Percentiles rank a stretch among this genome's conserved stretches.
These are phyloP conservation scores for Metschnikowia koreensis DNA, from an alignment of 805 yeast genomes.

Conservation along the genomic window DNA sequence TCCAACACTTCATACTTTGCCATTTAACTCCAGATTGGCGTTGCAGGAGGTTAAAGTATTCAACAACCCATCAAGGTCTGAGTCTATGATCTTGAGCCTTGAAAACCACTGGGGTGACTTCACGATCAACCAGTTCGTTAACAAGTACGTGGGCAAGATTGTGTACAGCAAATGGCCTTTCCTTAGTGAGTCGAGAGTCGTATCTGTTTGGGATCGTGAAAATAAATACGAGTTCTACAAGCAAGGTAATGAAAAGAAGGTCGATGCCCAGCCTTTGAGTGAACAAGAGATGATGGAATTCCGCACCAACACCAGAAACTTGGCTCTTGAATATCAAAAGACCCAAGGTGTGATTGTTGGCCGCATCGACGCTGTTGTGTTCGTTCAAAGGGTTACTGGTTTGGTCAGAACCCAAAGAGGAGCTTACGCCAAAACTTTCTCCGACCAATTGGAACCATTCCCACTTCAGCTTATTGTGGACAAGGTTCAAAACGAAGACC, in stretches of 20 bases:
- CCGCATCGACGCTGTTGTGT: conserved; percentile 54
- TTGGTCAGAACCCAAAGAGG: conserved; percentile 66
- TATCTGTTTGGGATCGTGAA: conserved; percentile 56
- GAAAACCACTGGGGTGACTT: conserved; percentile 54
- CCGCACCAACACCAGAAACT: conserved; percentile 36
- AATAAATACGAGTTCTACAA: conserved; percentile 46
- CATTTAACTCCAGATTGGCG: conserved; percentile 53
- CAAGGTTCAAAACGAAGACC: conserved; percentile 68
- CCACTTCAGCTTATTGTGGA: conserved; percentile 86
- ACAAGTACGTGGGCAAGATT: conserved; percentile 55
- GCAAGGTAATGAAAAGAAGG: conserved; percentile 23
- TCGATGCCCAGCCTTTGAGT: conserved; percentile 35
- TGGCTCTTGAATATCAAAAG: conserved; percentile 44
- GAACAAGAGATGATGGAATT: conserved; percentile 47
- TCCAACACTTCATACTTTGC: conserved; percentile 76
- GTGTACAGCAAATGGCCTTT: conserved; percentile 91
- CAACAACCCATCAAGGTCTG: conserved; percentile 80
- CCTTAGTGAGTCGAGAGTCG: conserved; percentile 73
- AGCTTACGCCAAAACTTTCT: conserved; percentile 72
- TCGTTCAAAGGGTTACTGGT: conserved; percentile 77
- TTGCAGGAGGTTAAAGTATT: conserved; percentile 71
- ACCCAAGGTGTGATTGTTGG: conserved; percentile 64
- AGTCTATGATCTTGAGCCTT: conserved; percentile 69
- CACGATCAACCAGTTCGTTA: conserved; percentile 62
- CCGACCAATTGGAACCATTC: conserved; percentile 48